A percentile compares a stretch with the other conserved stretches of the same genome.
phyloP scores from a whole-genome alignment of 352 stramenopile species.

The Aphanomyces invadans region DNA sequence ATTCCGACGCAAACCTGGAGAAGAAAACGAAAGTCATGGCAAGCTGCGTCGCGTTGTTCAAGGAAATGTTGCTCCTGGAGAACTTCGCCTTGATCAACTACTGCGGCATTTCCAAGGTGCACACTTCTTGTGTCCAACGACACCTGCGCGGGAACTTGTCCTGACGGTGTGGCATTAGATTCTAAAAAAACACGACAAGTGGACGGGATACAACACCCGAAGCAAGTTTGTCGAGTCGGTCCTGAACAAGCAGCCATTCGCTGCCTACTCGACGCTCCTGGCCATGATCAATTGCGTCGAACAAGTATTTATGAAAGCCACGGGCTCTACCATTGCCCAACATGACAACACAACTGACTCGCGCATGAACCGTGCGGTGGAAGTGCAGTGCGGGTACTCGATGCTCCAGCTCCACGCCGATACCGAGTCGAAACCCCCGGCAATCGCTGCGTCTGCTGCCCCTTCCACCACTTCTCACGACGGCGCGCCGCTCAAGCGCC shows the following conservation, averaged over 20 bases:
- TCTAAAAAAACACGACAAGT: slow-evolving; percentile 87
- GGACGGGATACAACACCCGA: slow-evolving; percentile 85
- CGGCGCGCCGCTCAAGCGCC: not conserved
- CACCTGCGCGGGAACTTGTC: too few species aligned
- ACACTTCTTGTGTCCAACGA: not conserved
- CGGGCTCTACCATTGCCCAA: slow-evolving; percentile 77
- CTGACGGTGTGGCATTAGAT: slow-evolving; percentile 37
- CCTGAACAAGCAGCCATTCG: slow-evolving; percentile 83
- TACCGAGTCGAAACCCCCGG: not conserved
- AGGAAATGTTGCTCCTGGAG: slow-evolving; percentile 77
- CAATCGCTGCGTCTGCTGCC: not conserved
- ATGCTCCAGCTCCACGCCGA: slow-evolving; percentile 14
- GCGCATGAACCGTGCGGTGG: not conserved
- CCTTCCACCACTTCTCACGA: not conserved
- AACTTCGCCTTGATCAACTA: slow-evolving; percentile 89
- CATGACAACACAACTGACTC: slow-evolving; percentile 40
- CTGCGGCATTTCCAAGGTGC: slow-evolving; percentile 80
- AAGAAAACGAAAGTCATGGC: slow-evolving; percentile 53
- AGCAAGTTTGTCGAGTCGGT: slow-evolving; percentile 88
- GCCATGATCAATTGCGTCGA: slow-evolving; percentile 83
- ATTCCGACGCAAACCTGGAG: slow-evolving; percentile 51
- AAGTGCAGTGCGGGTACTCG: slow-evolving; percentile 21
- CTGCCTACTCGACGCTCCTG: slow-evolving; percentile 72
- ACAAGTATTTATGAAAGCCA: slow-evolving; percentile 83
- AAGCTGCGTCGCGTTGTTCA: slow-evolving; percentile 73